Conservation (phyloP, 306 rosid genomes). For the Trichosanthes truncata region DNA sequence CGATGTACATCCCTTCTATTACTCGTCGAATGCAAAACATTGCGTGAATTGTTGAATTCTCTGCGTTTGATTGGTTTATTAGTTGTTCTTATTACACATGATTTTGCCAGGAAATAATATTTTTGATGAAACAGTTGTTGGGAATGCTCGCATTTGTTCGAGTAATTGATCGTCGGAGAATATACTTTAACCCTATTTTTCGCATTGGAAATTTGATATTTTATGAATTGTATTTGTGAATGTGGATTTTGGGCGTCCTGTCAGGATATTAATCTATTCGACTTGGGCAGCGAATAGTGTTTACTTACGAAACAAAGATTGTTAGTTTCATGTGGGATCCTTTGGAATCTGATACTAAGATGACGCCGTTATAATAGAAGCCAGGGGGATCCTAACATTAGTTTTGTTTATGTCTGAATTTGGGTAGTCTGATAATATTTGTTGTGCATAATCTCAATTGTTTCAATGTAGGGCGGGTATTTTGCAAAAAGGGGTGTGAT, state of each 20-base stretch:
- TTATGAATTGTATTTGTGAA: not conserved
- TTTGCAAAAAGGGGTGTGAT: slow-evolving; percentile 90
- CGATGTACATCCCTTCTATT: not conserved
- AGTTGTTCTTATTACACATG: not conserved
- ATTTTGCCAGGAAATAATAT: not conserved
- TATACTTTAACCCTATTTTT: not conserved
- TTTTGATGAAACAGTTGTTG: not conserved
- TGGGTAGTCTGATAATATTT: not conserved
- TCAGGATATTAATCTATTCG: not conserved
- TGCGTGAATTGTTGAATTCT: not conserved
- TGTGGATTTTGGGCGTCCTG: not conserved
- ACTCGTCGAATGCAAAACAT: not conserved
- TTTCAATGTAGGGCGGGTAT: slow-evolving; percentile 63
- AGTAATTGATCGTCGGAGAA: not conserved
- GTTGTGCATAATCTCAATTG: slow-evolving; percentile 4
- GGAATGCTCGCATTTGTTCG: not conserved
- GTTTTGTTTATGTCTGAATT: not conserved
- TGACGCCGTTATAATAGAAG: not conserved
- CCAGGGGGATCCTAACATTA: not conserved
- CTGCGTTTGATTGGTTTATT: not conserved
- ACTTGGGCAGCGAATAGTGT: not conserved
- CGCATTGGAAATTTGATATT: not conserved
- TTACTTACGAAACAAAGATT: not conserved
- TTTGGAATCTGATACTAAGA: not conserved
- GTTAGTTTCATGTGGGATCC: not conserved